These are phyloP conservation scores for Gyromitra esculenta DNA, from an alignment of 2,329 filamentous ascomycete genomes.

Conservation along the genomic window DNA sequence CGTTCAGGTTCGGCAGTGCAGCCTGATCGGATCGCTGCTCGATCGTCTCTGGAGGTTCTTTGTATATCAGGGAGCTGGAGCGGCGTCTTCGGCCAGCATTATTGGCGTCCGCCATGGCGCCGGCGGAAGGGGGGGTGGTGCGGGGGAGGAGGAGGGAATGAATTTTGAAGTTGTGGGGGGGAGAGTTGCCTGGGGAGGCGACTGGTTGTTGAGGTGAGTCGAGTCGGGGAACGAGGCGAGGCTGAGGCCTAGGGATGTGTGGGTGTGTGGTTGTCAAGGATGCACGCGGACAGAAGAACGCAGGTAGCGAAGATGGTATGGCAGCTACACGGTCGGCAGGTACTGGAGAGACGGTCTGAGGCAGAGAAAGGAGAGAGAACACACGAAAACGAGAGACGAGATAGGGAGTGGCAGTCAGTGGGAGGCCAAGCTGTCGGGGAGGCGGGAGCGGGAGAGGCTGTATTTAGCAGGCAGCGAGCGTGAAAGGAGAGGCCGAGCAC, in stretches of 20 bases:
- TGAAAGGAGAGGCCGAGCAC: constrained; percentile 10
- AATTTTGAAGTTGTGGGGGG: constrained; percentile 54
- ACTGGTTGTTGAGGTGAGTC: constrained; percentile 51
- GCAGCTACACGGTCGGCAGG: constrained; percentile 33
- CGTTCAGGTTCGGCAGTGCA: constrained; percentile 92
- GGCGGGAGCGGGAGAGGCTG: constrained; percentile 14
- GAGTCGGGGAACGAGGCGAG: constrained; percentile 53
- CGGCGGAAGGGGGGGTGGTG: constrained; percentile 65
- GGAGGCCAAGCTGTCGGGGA: constrained; percentile 17
- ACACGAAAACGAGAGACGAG: constrained; percentile 34
- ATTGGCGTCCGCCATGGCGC: constrained; percentile 69
- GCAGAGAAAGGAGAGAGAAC: constrained; percentile 29
- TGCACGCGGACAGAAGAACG: constrained; percentile 18
- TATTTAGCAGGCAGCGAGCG: constrained; percentile 15
- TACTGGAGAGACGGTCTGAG: constrained; percentile 18
- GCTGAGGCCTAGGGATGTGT: constrained; percentile 53
- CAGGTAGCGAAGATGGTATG: constrained; percentile 24
- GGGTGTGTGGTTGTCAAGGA: constrained; percentile 37
- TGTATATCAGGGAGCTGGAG: constrained; percentile 98
- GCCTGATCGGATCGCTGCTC: constrained; percentile 98
- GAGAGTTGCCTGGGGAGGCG: constrained; percentile 50
- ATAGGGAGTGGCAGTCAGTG: constrained; percentile 27
- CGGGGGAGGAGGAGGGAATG: constrained; percentile 53
- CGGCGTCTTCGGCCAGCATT: constrained; percentile 79
- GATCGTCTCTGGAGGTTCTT: constrained; percentile 93